Evolutionary conservation across 306 rosid species (phyloP).

Genomic region (Cyamopsis tetragonoloba): DNA sequence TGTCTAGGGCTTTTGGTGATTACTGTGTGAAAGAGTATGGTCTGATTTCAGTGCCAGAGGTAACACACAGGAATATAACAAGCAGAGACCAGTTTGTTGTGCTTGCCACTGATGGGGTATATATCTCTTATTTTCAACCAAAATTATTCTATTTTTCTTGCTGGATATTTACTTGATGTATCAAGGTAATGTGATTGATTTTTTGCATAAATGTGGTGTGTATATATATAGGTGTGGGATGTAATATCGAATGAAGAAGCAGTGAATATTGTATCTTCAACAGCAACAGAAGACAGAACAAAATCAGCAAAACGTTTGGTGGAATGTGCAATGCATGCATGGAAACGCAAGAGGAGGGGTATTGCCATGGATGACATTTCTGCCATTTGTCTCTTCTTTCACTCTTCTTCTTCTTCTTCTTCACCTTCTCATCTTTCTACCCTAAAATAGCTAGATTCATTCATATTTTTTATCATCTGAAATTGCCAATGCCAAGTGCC

Average conservation of each 20-base stretch:
- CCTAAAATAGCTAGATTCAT: conserved; percentile 26
- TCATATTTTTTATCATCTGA: not conserved
- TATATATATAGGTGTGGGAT: conserved; percentile 70
- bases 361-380: conserved; percentile 86
- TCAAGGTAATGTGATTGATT: not conserved
- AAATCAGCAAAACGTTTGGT: conserved; percentile 59
- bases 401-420: conserved; percentile 37
- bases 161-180: too few species aligned
- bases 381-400: conserved; percentile 87
- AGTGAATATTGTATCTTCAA: conserved; percentile 51
- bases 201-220: not conserved
- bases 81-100: conserved; percentile 69
- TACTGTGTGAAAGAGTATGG: conserved; percentile 73
- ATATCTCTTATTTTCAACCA: not conserved
- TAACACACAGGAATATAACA: conserved; percentile 59
- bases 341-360: conserved; percentile 72
- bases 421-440: conserved; percentile 32
- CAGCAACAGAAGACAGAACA: conserved; percentile 42
- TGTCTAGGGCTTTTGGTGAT: conserved; percentile 89
- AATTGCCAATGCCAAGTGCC: not conserved
- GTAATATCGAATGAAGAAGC: conserved; percentile 84
- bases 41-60: conserved; percentile 76
- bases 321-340: conserved; percentile 60
- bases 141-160: too few species aligned
- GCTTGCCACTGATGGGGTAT: conserved; percentile 89